Evolutionary conservation across 78 protist genomes (phyloP).

Genomic region (Monosiga brevicollis): DNA sequence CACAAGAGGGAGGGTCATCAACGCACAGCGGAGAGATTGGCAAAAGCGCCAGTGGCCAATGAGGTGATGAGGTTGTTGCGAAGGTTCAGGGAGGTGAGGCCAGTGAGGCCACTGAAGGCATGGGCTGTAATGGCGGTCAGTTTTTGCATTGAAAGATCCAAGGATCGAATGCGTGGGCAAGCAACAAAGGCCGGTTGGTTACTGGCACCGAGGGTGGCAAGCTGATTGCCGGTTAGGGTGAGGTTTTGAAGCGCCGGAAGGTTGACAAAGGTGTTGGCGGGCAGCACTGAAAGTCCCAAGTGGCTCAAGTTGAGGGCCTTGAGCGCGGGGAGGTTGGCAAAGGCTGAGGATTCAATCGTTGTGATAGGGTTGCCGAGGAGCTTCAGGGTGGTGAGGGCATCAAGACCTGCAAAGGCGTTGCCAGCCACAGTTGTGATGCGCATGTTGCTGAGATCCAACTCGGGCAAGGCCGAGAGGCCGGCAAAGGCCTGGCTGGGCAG

Average conservation of each 20-base stretch:
- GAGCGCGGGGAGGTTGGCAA: neutral
- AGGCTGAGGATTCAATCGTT: neutral
- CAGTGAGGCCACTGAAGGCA: neutral
- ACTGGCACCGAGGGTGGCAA: neutral
- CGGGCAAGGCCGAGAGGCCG: neutral
- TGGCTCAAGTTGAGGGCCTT: neutral
- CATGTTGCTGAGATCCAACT: neutral
- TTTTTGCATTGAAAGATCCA: too few species aligned
- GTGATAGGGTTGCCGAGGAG: neutral
- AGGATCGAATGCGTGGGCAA: too few species aligned
- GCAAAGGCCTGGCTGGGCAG: neutral
- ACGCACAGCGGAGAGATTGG: neutral
- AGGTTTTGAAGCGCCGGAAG: neutral
- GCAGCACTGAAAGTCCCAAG: neutral
- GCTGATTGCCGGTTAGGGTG: neutral
- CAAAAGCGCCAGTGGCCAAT: neutral
- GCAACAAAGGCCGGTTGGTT: too few species aligned
- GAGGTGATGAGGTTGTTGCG: neutral
- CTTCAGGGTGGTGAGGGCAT: neutral
- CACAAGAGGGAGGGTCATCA: neutral
- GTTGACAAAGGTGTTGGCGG: neutral
- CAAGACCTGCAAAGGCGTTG: too few species aligned
- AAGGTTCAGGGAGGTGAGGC: neutral
- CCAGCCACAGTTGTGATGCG: neutral
- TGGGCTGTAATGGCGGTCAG: too few species aligned